Base-by-base conservation (phyloP, 805 yeast genomes). In the Isabelozyma gotoi region DNA sequence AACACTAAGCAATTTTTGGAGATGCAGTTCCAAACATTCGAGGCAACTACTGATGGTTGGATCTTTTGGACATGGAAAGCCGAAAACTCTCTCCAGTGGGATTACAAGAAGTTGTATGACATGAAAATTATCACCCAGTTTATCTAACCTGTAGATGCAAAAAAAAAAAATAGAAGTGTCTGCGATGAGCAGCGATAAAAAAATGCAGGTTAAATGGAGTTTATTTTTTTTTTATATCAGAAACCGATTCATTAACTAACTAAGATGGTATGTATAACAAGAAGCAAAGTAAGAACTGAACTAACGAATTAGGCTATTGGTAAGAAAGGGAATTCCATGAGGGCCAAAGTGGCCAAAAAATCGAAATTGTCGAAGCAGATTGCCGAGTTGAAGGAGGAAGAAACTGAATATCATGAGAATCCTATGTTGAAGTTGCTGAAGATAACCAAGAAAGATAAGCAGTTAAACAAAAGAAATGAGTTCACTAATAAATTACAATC, bases 31-130 rank as follows among this genome's bases (percentile, higher is more conserved):
- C 78, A 81, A 35, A 68, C 78, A 15, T 84, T 71, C 56, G 71
- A 67, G 18, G 47, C 65, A 36, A 43, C 55, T 33, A 67, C 73
- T 36, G 66, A 66, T 6, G 89, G 91, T 0, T 84, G 84, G 80
- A 76, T 84, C 33, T 84, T 82, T 53, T 84, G 90, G 91, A 80
- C 81, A 52, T 84, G 73, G 66, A 84, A 82, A 56, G 83, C 88
- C 0, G 91, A 84, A 54, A 57, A 63, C 40, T 76, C 88, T 1
- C 66, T 80, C 19, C 89, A 83, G 56, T 84, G 90, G 89, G 88
- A 83, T 57, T 73, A 81, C 53, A 58, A 67, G 38, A 65, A 74
- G 43, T 67, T 83, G 50, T n/a, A 24, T 3, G 29, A 24, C 4
- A 24, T 24, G 29, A 24, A 3, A n/a, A 24, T 24, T 16, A 33